A percentile compares a stretch with the other conserved stretches of the same genome.
Conservation (phyloP, 2,329 filamentous ascomycete genomes). For the Karstenula rhodostoma region DNA sequence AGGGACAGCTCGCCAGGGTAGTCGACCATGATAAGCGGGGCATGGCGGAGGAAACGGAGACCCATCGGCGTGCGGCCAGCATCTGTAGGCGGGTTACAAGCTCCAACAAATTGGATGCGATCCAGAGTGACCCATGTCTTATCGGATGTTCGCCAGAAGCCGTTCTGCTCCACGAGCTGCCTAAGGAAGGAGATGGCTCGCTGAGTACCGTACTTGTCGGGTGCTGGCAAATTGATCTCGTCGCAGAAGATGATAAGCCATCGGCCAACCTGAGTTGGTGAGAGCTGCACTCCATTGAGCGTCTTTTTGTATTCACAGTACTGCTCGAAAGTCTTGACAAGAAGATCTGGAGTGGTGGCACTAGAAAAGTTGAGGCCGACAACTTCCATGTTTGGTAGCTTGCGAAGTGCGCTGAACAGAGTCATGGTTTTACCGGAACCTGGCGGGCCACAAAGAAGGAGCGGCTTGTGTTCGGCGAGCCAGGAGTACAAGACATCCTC, state of each 20-base stretch:
- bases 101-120: slow-evolving; percentile 97
- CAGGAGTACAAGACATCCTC: slow-evolving; percentile 99
- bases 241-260: slow-evolving; percentile 99
- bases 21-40: slow-evolving; percentile 99
- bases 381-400: slow-evolving; percentile 98
- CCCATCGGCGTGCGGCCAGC: slow-evolving; percentile 95
- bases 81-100: slow-evolving; percentile 97
- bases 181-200: slow-evolving; percentile 96
- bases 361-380: slow-evolving; percentile 99
- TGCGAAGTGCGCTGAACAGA: slow-evolving; percentile 94
- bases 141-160: slow-evolving; percentile 97
- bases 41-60: slow-evolving; percentile 91
- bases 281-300: slow-evolving; percentile 92
- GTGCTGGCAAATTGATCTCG: slow-evolving; percentile 97
- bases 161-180: slow-evolving; percentile 97
- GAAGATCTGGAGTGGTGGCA: slow-evolving; percentile 93
- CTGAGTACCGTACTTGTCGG: slow-evolving; percentile 97
- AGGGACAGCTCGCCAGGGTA: slow-evolving; percentile 96
- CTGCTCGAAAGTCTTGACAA: slow-evolving; percentile 99
- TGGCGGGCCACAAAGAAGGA: slow-evolving; percentile 94
- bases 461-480: slow-evolving; percentile 97
- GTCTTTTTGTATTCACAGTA: slow-evolving; percentile 99
- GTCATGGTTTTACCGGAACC: slow-evolving; percentile 99
- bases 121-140: slow-evolving; percentile 98
- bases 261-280: slow-evolving; percentile 92